Percentiles rank a stretch among this genome's conserved stretches.
These are phyloP conservation scores for Kickxella alabastrina DNA, from an alignment of 192 early-diverging fungal genomes.

Conservation along the genomic window DNA sequence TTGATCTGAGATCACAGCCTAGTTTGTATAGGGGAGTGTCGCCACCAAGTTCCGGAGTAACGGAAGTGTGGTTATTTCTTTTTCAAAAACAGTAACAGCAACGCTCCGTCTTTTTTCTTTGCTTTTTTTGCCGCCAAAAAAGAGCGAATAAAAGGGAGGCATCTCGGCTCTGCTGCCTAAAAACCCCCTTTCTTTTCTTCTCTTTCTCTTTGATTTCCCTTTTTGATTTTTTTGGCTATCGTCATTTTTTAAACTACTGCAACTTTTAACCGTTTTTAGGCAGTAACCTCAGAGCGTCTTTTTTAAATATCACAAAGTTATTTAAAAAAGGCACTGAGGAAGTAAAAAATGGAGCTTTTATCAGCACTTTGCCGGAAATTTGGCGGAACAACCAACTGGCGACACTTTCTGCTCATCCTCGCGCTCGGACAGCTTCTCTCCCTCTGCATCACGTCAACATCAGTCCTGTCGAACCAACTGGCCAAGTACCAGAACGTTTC, in stretches of 20 bases:
- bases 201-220: too few species aligned
- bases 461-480: constrained; percentile 62
- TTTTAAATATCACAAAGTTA: constrained; percentile 1
- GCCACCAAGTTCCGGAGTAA: too few species aligned
- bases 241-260: constrained; percentile 42
- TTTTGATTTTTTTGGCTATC: constrained; percentile 1
- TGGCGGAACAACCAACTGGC: constrained; percentile 39
- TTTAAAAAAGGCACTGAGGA: constrained; percentile 5
- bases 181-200: constrained; percentile 2
- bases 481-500: constrained; percentile 52
- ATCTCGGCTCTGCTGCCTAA: too few species aligned
- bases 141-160: background rate
- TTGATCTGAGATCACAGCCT: too few species aligned
- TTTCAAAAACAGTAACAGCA: background rate
- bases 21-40: too few species aligned
- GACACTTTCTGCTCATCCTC: constrained; percentile 50
- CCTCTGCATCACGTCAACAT: constrained; percentile 73
- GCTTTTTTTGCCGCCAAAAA: too few species aligned
- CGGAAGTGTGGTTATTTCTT: too few species aligned
- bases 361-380: background rate
- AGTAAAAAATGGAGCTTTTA: constrained; percentile 42
- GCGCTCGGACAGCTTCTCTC: constrained; percentile 63
- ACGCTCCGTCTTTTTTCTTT: background rate
- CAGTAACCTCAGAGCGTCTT: constrained; percentile 14
- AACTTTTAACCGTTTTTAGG: constrained; percentile 54